Evolutionary conservation across 2,329 filamentous ascomycete species (phyloP), one percentile per base, ranked within the genome.

Genomic region (Xylariomycetidae sp.): DNA sequence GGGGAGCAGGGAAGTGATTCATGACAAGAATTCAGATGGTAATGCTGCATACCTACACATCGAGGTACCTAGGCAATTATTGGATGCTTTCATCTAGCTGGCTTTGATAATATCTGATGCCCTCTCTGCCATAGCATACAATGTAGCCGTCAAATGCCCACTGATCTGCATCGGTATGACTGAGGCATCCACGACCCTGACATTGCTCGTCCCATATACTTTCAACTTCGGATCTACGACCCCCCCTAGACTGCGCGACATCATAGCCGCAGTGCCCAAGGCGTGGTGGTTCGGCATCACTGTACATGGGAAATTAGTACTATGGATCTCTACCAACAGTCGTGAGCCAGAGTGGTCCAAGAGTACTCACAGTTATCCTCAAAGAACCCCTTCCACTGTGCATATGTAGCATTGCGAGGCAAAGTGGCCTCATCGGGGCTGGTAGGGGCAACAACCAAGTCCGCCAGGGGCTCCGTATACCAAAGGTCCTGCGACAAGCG

Each of bases 121-220:
- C 47, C 67, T 71, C 51, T 77, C 72, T 7, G 60, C 71, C 32
- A 73, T 51, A 47, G 70, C 71, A 41, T 76, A 77, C 6, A 75
- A 60, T 1, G 65, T 66, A 31, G 69, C 67, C 30, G 72, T 70
- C 20, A 72, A 66, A 13, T 72, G 62, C 2, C 48, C 67, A 63
- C 54, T 72, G 53, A 43, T 64, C 58, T 59, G 70, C 60, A 70
- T 56, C 3, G 70, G 70, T 20, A 74, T 50, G 11, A 72, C 49
- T 2, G 63, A 68, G 1, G 66, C 69, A 46, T 75, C 71, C 3
- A 67, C 63, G 1, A 74, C 62, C 9, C 70, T 59, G 4, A 74
- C 59, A 22, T 67, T 67, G 30, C 61, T 59, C 20, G 73, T 59
- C 2, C 69, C 70, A 38, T 74, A 67, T 2, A 77, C 71, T 37